phyloP scores from a whole-genome alignment of 306 rosid genomes.

The Canavalia gladiata region DNA sequence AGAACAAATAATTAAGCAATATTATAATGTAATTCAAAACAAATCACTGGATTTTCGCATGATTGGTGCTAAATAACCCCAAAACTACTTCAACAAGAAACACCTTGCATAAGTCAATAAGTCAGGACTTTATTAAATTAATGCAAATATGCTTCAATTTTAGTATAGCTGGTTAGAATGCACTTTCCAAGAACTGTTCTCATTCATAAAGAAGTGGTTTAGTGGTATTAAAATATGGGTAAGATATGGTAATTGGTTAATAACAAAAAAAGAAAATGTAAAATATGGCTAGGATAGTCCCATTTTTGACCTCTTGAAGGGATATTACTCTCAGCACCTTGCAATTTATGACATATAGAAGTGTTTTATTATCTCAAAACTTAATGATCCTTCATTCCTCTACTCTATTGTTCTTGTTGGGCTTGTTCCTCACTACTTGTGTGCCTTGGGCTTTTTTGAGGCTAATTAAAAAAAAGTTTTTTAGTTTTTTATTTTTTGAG shows the following conservation, averaged over 20 bases:
- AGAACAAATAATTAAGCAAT: conserved; percentile 1
- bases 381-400: too few species aligned
- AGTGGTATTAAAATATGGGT: too few species aligned
- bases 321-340: too few species aligned
- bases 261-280: background rate
- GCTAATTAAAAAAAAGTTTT: too few species aligned
- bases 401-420: too few species aligned
- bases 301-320: too few species aligned
- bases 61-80: background rate
- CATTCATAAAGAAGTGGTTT: background rate
- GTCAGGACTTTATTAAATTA: background rate
- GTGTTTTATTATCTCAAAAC: too few species aligned
- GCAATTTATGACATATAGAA: too few species aligned
- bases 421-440: too few species aligned
- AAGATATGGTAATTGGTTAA: background rate
- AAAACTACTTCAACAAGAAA: background rate
- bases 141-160: background rate
- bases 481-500: too few species aligned
- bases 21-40: conserved; percentile 1
- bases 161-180: background rate
- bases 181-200: background rate
- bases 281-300: background rate
- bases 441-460: too few species aligned
- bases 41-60: conserved; percentile 5
- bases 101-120: background rate